A percentile compares a stretch with the other conserved stretches of the same genome.
These are phyloP conservation scores for Bipolaris bicolor DNA, from an alignment of 2,329 filamentous ascomycete genomes.

Conservation along the genomic window DNA sequence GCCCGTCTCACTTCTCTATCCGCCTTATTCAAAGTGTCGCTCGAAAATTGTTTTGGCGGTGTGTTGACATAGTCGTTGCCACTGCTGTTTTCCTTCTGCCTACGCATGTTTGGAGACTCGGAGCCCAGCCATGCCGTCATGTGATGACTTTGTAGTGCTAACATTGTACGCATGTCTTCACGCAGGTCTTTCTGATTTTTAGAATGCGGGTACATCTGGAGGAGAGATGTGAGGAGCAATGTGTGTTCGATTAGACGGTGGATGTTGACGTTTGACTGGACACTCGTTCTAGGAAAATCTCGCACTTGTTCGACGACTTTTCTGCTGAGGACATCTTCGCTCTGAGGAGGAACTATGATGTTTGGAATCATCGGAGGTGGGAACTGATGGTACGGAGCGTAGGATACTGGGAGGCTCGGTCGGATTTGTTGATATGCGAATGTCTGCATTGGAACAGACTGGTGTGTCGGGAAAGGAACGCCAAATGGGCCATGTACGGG, in stretches of 20 bases:
- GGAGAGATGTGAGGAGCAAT: slow-evolving; percentile 21
- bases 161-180: slow-evolving; percentile 30
- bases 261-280: slow-evolving; percentile 14
- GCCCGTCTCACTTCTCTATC: slow-evolving; percentile 22
- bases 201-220: slow-evolving; percentile 26
- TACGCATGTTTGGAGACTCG: slow-evolving; percentile 4
- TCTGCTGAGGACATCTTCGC: slow-evolving; percentile 23
- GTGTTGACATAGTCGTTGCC: not conserved
- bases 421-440: slow-evolving; percentile 1
- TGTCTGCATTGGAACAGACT: slow-evolving; percentile 2
- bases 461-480: slow-evolving; percentile 16
- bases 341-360: not conserved
- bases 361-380: not conserved
- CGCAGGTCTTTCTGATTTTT: slow-evolving; percentile 18
- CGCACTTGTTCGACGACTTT: slow-evolving; percentile 24
- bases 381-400: slow-evolving; percentile 4
- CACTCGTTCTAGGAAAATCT: slow-evolving; percentile 8
- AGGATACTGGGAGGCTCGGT: not conserved
- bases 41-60: not conserved
- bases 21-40: not conserved
- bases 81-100: slow-evolving; percentile 1
- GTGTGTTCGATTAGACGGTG: slow-evolving; percentile 23
- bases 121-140: slow-evolving; percentile 24
- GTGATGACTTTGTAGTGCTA: slow-evolving; percentile 18
- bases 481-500: not conserved